Evolutionary conservation across 768 basidiomycete genomes (phyloP), one percentile per base, ranked within the genome.

Genomic region (Scleroderma bovista): DNA sequence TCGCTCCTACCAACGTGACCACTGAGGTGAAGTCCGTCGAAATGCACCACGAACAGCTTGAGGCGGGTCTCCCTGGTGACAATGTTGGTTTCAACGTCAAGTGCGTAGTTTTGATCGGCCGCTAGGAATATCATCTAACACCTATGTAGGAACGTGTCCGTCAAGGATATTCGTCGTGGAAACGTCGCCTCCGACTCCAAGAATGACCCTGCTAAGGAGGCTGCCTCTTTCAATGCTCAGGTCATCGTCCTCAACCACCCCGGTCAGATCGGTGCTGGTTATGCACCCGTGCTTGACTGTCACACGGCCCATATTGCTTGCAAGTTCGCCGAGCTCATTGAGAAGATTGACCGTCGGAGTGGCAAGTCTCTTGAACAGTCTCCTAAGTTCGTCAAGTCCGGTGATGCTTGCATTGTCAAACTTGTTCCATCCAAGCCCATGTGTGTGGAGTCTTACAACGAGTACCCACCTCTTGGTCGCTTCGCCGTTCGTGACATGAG

Each of bases 21-120:
- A 99, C 96, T 77, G 96, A 99, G 92, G 96, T 99, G 81, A 98
- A 98, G 86, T 98, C 96, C 63, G 93, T 96, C 72, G 94, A 97
- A 78, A 97, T 97, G 95, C 93, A 95, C 69, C 93, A 94, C 84
- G 92, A 94, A 71, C 92, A 94, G 75, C 93, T 99, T 72, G 84
- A 78, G 70, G 79, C 90, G 74, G 96, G 95, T 76, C 58, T 77
- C 56, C 96, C 96, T 53, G 96, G 96, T 80, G 96, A 99, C 83
- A 99, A 99, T 74, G 95, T 99, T 69, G 92, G 93, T 60, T 98
- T 96, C 84, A 96, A 96, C 85, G 88, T 94, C 79, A 95, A 94
- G 87, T 87, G 60, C 22, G 83, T 67, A 8, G 16, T 59, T 51
- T 48, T 50, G 20, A 48, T 37, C 19, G 48, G 3, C 10, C 39